phyloP scores from a whole-genome alignment of 1,139 yeast genomes.

The Schizosaccharomyces versatilis region DNA sequence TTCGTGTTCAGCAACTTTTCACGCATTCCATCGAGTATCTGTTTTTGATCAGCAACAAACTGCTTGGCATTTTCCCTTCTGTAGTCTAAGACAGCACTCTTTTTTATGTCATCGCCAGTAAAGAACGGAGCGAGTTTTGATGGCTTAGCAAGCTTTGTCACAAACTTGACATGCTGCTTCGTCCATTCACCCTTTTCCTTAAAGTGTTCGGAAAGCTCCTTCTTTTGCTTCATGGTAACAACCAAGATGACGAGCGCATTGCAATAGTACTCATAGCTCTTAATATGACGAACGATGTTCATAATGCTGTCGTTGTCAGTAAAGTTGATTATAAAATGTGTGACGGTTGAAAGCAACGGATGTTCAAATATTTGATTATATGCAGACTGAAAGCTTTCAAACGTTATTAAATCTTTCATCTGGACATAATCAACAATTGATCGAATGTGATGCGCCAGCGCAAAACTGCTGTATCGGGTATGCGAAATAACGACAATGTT shows the following conservation, averaged over 20 bases:
- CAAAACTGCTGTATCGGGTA: background rate
- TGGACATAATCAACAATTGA: background rate
- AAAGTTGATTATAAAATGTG: slow-evolving; percentile 19
- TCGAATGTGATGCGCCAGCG: background rate
- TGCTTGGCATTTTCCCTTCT: slow-evolving; percentile 7
- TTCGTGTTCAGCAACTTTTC: slow-evolving; percentile 5
- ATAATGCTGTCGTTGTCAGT: slow-evolving; percentile 15
- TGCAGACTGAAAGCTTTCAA: background rate
- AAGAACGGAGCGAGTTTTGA: slow-evolving; percentile 12
- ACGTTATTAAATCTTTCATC: background rate
- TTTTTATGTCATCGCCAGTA: slow-evolving; percentile 7
- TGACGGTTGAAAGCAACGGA: slow-evolving; percentile 12
- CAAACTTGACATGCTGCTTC: slow-evolving; percentile 1
- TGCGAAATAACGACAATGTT: background rate
- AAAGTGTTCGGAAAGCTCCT: slow-evolving; percentile 6
- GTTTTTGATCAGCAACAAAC: slow-evolving; percentile 7
- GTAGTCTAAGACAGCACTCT: slow-evolving; percentile 5
- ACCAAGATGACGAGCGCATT: slow-evolving; percentile 16
- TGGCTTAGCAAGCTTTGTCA: slow-evolving; percentile 13
- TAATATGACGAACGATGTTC: slow-evolving; percentile 11
- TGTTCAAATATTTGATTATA: background rate
- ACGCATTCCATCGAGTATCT: slow-evolving; percentile 5
- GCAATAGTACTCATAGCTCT: slow-evolving; percentile 6
- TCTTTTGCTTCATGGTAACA: slow-evolving; percentile 18
- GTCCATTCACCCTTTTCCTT: background rate